Conservation (phyloP, 129 eudicot species). For the Chrysanthemum makinoi region DNA sequence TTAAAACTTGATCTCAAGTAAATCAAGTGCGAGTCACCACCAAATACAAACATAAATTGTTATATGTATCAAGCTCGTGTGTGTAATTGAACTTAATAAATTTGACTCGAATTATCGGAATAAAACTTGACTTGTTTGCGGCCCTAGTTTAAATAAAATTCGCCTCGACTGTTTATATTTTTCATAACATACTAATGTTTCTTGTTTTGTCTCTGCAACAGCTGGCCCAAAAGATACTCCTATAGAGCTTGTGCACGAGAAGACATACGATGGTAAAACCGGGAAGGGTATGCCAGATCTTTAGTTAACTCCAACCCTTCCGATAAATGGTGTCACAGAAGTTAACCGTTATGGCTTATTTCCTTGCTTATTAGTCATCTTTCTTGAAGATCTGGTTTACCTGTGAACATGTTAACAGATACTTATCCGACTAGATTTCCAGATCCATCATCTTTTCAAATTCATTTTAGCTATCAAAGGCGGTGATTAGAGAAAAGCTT, state of each 20-base stretch:
- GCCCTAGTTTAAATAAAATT: too few relatives aligned
- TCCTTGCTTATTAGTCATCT: not conserved
- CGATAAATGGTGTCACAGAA: not conserved
- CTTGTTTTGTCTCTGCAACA: slow-evolving; percentile 34
- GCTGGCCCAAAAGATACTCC: slow-evolving; percentile 93
- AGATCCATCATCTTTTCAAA: not conserved
- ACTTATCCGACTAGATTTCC: too few relatives aligned
- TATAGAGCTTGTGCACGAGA: slow-evolving; percentile 67
- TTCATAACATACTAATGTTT: not conserved
- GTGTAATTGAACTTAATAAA: not conserved
- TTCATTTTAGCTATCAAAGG: too few relatives aligned
- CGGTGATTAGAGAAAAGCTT: too few relatives aligned
- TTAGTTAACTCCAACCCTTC: slow-evolving; percentile 10
- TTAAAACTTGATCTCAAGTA: too few relatives aligned
- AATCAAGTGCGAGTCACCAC: not conserved
- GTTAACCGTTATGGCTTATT: not conserved
- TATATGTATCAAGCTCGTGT: not conserved
- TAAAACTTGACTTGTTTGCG: too few relatives aligned
- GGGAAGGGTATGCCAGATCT: slow-evolving; percentile 92
- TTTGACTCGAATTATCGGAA: too few relatives aligned
- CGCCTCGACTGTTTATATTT: not conserved
- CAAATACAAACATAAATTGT: not conserved
- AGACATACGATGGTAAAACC: slow-evolving; percentile 67
- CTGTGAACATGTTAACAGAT: too few relatives aligned
- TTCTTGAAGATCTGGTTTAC: too few relatives aligned